A percentile compares a stretch with the other conserved stretches of the same genome.
Conservation (phyloP, 2,329 filamentous ascomycete genomes). For the Penicillium italicum region DNA sequence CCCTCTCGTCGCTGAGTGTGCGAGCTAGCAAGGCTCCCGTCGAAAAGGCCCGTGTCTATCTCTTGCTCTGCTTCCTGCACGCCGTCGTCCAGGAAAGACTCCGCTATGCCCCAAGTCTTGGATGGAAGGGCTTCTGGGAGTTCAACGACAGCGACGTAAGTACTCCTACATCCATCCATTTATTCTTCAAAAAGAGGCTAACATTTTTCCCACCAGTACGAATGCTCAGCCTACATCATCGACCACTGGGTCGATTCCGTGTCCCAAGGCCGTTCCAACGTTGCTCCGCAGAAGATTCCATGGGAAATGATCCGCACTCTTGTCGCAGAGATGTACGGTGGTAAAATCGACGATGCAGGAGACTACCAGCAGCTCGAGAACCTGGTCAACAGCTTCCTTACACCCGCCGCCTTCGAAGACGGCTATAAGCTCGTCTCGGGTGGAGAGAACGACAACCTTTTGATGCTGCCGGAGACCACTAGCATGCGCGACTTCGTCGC, state of each 20-base stretch:
- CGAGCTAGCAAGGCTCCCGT: constrained; percentile 77
- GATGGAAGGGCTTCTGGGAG: constrained; percentile 99
- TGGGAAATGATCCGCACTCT: constrained; percentile 94
- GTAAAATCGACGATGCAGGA: constrained; percentile 88
- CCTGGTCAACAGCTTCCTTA: constrained; percentile 75
- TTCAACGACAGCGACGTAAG: constrained; percentile 98
- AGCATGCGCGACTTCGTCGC: constrained; percentile 78
- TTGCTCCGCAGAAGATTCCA: constrained; percentile 88
- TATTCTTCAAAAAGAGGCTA: constrained; percentile 9
- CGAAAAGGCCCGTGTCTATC: constrained; percentile 83
- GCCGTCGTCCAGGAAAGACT: constrained; percentile 93
- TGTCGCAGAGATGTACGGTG: constrained; percentile 91
- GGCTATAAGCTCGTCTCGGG: constrained; percentile 83
- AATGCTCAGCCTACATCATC: constrained; percentile 94
- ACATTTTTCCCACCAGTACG: constrained; percentile 60
- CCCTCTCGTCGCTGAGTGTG: constrained; percentile 74
- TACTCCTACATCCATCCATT: constrained; percentile 27
- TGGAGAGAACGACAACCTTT: constrained; percentile 54
- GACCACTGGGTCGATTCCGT: constrained; percentile 88
- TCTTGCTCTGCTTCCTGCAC: constrained; percentile 89
- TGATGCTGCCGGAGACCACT: constrained; percentile 76
- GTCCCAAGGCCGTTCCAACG: constrained; percentile 81
- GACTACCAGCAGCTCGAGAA: constrained; percentile 72
- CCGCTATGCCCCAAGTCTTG: constrained; percentile 86
- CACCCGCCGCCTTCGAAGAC: constrained; percentile 84